Base-by-base conservation (phyloP, 345 rosid genomes). In the Acer yangbiense region DNA sequence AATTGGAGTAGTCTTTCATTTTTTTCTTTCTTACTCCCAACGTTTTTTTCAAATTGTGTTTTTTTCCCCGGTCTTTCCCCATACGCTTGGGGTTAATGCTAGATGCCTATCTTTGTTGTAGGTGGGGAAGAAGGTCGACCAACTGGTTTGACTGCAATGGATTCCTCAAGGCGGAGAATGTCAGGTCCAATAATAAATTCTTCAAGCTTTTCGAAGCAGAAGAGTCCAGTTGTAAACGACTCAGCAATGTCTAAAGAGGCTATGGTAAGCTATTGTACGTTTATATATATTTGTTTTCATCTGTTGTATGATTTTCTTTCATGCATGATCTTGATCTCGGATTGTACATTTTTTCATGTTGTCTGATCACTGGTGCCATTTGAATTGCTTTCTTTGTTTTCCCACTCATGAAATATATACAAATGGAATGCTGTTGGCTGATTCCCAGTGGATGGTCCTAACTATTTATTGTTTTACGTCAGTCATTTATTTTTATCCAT, bases 121-220 rank as follows among this genome's bases (percentile, higher is more conserved):
- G 99, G 90, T 5, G 97, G 88, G 62, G 89, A 88, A 63, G 95
- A 91, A 9, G 82, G 83, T 17, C 83, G 89, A 44, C 84, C 82
- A 9, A 74, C 77, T 35, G 81, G 86, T 77, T 83, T 89, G 60
- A 77, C 86, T 65, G 85, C 90, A 13, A 87, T 87, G 87, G 98
- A 93, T 84, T 85, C 91, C 48, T 83, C 98, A 55, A 76, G 94
- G 75, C 84, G 88, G 82, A 89, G 98, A 82, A 65, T 84, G 71
- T 91, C 98, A 39, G 97, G 94, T 35, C 89, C 89, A 65, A 76
- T 87, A 39, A 75, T 87, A 35, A 87, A 82, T 83, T 80, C 95
- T 48, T 94, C 87, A 66, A 89, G 86, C 71, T 85, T 80, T 75
- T 84, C 93, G 23, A 83, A 90, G 88, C 97, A 93, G 75, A 91